A percentile compares a stretch with the other conserved stretches of the same genome.
These are phyloP conservation scores for Exsudoporus floridanus DNA, from an alignment of 1,284 basidiomycete genomes.

Conservation along the genomic window DNA sequence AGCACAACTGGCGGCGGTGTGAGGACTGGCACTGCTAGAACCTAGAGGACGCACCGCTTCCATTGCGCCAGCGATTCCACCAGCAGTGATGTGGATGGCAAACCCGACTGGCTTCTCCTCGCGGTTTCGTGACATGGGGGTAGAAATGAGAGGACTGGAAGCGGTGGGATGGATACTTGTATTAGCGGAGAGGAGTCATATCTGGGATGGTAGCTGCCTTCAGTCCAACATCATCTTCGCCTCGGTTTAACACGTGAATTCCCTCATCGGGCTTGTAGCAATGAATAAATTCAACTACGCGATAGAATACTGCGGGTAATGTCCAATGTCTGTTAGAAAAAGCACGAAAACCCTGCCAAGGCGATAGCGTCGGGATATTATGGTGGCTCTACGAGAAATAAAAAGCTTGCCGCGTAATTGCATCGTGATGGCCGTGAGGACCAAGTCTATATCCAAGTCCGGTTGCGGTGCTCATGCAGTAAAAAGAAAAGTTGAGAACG, in stretches of 20 bases:
- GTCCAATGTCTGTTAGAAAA: constrained; percentile 8
- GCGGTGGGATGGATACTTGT: not conserved
- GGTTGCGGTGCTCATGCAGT: not conserved
- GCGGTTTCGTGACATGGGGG: constrained; percentile 54
- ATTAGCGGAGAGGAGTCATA: not conserved
- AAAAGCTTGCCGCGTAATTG: constrained; percentile 9
- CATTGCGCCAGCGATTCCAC: constrained; percentile 87
- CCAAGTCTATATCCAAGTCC: constrained; percentile 6
- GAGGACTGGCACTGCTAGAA: not conserved
- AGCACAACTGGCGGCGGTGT: constrained; percentile 52
- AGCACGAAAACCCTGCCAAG: constrained; percentile 10
- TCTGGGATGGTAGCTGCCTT: not conserved
- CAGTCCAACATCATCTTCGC: not conserved
- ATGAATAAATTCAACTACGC: constrained; percentile 4
- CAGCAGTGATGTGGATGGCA: constrained; percentile 89
- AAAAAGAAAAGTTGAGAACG: not conserved
- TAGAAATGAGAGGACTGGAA: not conserved
- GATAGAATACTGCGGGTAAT: constrained; percentile 1
- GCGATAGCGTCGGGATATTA: constrained; percentile 20
- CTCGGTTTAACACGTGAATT: constrained; percentile 33
- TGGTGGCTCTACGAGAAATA: constrained; percentile 18
- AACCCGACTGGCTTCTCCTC: constrained; percentile 78
- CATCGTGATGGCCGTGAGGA: constrained; percentile 2
- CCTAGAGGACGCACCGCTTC: constrained; percentile 69
- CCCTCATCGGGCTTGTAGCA: constrained; percentile 13